Evolutionary conservation across 192 early-diverging fungal species (phyloP).

Genomic region (Backusella circina): DNA sequence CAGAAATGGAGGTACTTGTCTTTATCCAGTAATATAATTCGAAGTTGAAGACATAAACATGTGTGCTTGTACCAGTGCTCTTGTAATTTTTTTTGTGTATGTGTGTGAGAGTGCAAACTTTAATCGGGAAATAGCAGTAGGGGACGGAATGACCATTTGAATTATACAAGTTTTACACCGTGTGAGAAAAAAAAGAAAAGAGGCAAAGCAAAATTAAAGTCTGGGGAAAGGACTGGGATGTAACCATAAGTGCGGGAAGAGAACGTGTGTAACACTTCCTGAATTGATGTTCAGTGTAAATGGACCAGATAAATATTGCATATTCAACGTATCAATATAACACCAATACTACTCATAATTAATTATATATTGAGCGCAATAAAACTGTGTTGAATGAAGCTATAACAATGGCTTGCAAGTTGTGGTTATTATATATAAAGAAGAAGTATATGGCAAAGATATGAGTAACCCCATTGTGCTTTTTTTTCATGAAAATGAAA

Average conservation of each 20-base stretch:
- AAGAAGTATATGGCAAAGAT: not conserved
- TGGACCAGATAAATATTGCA: not conserved
- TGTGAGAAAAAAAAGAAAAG: not conserved
- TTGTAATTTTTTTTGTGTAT: not conserved
- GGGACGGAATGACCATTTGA: not conserved
- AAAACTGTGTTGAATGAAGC: not conserved
- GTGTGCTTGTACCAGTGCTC: not conserved
- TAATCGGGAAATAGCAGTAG: not conserved
- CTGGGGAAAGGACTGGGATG: not conserved
- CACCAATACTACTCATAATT: not conserved
- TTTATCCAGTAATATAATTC: not conserved
- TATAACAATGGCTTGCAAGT: not conserved
- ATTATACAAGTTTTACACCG: not conserved
- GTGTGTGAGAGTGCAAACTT: not conserved
- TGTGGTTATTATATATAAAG: not conserved
- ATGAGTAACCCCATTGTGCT: not conserved
- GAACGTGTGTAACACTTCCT: not conserved
- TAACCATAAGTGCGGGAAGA: not conserved
- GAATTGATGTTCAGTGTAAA: not conserved
- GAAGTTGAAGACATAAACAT: not conserved
- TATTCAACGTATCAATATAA: not conserved
- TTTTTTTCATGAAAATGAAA: not conserved
- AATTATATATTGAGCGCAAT: not conserved
- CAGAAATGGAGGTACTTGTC: not conserved
- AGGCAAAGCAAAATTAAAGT: not conserved